Evolutionary conservation across 148 eudicot genomes (phyloP).

Genomic region (Camellia granthamiana): DNA sequence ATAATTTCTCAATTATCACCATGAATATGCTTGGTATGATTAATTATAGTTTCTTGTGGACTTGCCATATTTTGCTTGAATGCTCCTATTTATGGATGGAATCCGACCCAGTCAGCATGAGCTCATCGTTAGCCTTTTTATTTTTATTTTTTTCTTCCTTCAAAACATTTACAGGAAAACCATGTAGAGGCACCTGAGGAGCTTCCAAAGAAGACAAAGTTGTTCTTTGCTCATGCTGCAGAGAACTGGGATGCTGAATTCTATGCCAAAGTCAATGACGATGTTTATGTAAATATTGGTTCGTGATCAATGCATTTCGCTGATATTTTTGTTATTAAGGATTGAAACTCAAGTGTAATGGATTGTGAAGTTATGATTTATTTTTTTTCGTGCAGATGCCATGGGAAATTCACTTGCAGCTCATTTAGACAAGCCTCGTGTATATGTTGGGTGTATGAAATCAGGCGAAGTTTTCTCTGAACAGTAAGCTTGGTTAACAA

Average conservation of each 20-base stretch:
- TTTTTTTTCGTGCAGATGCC: slow-evolving; percentile 49
- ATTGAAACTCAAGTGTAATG: background rate
- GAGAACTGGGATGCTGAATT: slow-evolving; percentile 77
- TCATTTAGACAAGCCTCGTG: slow-evolving; percentile 63
- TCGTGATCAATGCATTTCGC: slow-evolving; percentile 3
- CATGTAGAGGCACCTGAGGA: slow-evolving; percentile 74
- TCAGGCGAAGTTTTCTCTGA: slow-evolving; percentile 92
- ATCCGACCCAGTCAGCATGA: background rate
- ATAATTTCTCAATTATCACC: background rate
- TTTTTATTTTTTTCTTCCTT: background rate
- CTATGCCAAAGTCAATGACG: slow-evolving; percentile 80
- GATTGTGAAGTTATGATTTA: slow-evolving; percentile 5
- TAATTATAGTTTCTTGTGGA: background rate
- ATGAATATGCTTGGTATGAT: background rate
- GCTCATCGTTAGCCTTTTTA: background rate
- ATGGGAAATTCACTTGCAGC: slow-evolving; percentile 63
- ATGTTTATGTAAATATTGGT: slow-evolving; percentile 83
- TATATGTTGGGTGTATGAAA: slow-evolving; percentile 93
- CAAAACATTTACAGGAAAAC: slow-evolving; percentile 45
- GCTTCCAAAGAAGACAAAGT: slow-evolving; percentile 66
- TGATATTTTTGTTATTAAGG: background rate
- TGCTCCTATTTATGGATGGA: background rate
- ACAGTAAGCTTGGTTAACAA: slow-evolving; percentile 46
- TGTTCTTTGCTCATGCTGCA: slow-evolving; percentile 79
- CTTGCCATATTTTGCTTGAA: background rate